These are phyloP conservation scores for Meyerozyma smithsonii DNA, from an alignment of 1,139 yeast genomes.

Conservation along the genomic window DNA sequence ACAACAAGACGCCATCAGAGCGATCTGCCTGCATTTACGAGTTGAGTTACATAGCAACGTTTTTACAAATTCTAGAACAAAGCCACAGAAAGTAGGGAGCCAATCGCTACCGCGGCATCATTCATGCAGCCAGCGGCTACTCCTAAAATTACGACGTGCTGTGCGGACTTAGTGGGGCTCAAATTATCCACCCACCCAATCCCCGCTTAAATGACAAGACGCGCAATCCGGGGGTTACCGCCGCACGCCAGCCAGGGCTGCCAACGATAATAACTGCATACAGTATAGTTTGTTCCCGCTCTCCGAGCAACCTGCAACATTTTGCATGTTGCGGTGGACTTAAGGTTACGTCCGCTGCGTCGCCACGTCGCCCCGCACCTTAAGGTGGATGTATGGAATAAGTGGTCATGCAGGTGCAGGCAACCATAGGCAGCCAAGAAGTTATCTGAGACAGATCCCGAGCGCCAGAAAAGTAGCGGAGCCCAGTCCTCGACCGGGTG, in stretches of 20 bases:
- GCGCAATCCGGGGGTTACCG: constrained; percentile 1
- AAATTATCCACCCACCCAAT: background rate
- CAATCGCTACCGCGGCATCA: too few species aligned
- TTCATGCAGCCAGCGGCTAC: too few species aligned
- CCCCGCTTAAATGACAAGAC: background rate
- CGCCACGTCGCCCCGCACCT: constrained; percentile 1
- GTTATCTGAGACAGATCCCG: too few species aligned
- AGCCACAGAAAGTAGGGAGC: too few species aligned
- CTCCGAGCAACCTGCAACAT: constrained; percentile 1
- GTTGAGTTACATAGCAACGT: too few species aligned
- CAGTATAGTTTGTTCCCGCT: background rate
- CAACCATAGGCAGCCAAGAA: too few species aligned
- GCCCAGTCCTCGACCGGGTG: too few species aligned
- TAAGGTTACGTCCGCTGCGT: too few species aligned
- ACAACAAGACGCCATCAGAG: too few species aligned
- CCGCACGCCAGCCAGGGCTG: background rate
- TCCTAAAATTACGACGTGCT: too few species aligned
- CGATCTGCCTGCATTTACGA: too few species aligned
- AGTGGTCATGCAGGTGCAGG: background rate
- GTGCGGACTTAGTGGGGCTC: background rate
- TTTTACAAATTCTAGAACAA: too few species aligned
- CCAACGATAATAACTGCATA: background rate
- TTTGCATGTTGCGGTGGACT: background rate
- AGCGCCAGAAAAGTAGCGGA: background rate
- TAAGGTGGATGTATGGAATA: background rate